Conservation (phyloP, 768 basidiomycete species). For the Pulveroboletus sp. region DNA sequence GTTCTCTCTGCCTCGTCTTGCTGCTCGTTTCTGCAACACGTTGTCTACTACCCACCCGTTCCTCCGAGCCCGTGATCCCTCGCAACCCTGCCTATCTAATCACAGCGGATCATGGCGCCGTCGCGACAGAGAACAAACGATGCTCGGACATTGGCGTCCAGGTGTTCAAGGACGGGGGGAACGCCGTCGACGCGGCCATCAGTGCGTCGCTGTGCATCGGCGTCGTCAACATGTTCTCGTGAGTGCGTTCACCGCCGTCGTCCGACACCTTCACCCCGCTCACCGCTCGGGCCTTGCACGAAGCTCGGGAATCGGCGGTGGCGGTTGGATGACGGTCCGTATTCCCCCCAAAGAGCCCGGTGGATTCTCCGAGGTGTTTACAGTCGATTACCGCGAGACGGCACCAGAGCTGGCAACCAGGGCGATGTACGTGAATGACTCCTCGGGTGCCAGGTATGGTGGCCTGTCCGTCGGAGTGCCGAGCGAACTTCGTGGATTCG, state of each 20-base stretch:
- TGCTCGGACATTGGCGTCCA: slow-evolving; percentile 86
- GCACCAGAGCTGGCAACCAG: slow-evolving; percentile 70
- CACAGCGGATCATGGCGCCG: slow-evolving; percentile 73
- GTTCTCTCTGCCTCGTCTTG: slow-evolving; percentile 13
- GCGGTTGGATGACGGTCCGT: slow-evolving; percentile 83
- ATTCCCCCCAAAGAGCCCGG: slow-evolving; percentile 51
- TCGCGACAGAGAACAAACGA: slow-evolving; percentile 82
- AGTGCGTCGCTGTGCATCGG: slow-evolving; percentile 76
- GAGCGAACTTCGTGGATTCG: slow-evolving; percentile 85
- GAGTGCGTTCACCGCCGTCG: slow-evolving; percentile 26
- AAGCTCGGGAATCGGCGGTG: slow-evolving; percentile 84
- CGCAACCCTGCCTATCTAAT: slow-evolving; percentile 59
- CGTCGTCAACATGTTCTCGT: slow-evolving; percentile 91
- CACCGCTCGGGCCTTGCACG: neutral
- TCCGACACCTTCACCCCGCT: slow-evolving; percentile 1
- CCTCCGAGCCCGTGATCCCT: neutral
- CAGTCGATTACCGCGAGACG: slow-evolving; percentile 87
- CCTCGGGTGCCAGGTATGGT: slow-evolving; percentile 59
- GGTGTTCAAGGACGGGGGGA: slow-evolving; percentile 78
- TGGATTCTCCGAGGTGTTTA: slow-evolving; percentile 56
- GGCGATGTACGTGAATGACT: slow-evolving; percentile 70
- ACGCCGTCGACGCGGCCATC: slow-evolving; percentile 87
- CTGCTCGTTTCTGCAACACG: slow-evolving; percentile 2
- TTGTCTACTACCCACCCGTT: neutral
- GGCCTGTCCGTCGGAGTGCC: slow-evolving; percentile 90